Base-by-base conservation (phyloP, 176 grass and related monocot genomes). In the Oropetium thomaeum region DNA sequence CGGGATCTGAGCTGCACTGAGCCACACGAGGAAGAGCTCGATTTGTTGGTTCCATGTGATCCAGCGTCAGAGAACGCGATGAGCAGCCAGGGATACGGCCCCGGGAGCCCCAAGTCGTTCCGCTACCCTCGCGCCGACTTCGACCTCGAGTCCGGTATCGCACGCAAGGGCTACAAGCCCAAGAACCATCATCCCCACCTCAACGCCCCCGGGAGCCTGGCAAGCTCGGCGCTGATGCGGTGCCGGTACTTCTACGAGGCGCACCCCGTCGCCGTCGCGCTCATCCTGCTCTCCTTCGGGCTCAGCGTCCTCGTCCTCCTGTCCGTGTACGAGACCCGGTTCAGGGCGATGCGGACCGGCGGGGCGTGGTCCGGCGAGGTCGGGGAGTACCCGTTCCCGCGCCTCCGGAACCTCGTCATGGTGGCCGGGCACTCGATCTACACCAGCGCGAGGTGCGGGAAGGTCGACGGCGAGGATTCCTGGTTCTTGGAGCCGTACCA, bases 361-460 rank as follows among this genome's bases (percentile, higher is more conserved):
- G 27, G 57, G 1, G 35, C 63, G 58, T 52, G 82, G 59, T 83
- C 70, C 2, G n/a, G 15, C 13, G 86, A 87, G 66, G 72, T 32
- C 0, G 80, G 58, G 62, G 73, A 48, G 34, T 87, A 93, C 62
- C 90, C 93, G 0, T 84, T 93, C 7, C 65, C 85, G 1, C 79
- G 55, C 58, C 73, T 97, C 22, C 83, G 60, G 2, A 99, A 92
- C 43, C 91, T 99, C 19, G 89, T 92, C 19, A 99, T 95, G 91
- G 96, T 99, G 25, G 91, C 91, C 1, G 96, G 96, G 12, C 96
- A 98, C 41, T 95, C 96, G 13, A 83, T 95, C 20, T 98, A 98
- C 63, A 92, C 89, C 3, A 90, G 87, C 76, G 62, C 82, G 15
- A 86, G 69, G 44, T 99, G 89, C 44, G 87, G 75, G 53, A 88